Evolutionary conservation across 2,329 filamentous ascomycete species (phyloP).

Genomic region (Fusarium sp.): DNA sequence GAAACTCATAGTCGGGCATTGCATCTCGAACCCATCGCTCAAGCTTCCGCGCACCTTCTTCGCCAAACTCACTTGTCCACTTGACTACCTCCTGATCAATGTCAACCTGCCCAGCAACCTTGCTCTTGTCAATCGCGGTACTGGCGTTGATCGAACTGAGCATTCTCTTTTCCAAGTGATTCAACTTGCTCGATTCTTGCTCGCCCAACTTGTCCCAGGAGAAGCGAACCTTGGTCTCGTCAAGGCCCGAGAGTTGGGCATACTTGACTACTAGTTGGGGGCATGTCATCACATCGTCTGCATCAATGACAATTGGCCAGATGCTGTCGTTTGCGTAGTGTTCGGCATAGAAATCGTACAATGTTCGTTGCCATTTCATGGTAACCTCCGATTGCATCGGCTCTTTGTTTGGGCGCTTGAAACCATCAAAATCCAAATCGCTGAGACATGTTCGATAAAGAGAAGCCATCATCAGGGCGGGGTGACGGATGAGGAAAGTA

Average conservation of each 20-base stretch:
- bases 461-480: constrained; percentile 30
- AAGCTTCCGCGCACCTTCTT: constrained; percentile 23
- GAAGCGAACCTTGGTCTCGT: constrained; percentile 24
- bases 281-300: constrained; percentile 36
- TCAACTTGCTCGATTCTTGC: constrained; percentile 7
- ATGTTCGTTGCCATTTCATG: constrained; percentile 26
- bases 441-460: constrained; percentile 29
- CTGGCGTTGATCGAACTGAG: constrained; percentile 35
- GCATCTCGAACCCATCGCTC: constrained; percentile 34
- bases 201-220: constrained; percentile 24
- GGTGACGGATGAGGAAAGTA: constrained; percentile 42
- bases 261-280: constrained; percentile 34
- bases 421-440: constrained; percentile 2
- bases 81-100: constrained; percentile 34
- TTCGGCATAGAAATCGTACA: constrained; percentile 35
- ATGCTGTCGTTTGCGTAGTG: constrained; percentile 22
- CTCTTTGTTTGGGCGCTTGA: constrained; percentile 3
- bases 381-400: constrained; percentile 23
- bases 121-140: constrained; percentile 17
- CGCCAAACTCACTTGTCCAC: constrained; percentile 39
- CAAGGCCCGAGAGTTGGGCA: constrained; percentile 24
- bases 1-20: constrained; percentile 34
- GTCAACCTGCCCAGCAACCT: constrained; percentile 29
- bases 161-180: constrained; percentile 19
- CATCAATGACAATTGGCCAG: constrained; percentile 41